Evolutionary conservation across 371 early-diverging fungal genomes (phyloP), one percentile per base, ranked within the genome.

Genomic region (Saksenaea vasiformis): DNA sequence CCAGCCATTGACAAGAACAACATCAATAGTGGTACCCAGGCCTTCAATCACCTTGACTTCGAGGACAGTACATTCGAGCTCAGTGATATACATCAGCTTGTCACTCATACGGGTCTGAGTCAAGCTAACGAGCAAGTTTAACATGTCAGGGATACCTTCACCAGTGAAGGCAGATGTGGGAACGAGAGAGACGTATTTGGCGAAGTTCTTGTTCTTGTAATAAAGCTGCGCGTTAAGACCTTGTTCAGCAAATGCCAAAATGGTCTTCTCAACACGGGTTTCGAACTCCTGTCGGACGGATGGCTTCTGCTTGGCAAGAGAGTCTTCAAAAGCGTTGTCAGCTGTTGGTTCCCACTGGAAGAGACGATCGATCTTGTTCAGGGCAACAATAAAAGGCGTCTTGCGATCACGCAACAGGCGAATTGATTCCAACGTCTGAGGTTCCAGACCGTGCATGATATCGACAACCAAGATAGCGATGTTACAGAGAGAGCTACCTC

Each of bases 31-130:
- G 0, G 97, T 97, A 67, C 99, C 99, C 58, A 95, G 88, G 67
- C 99, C 99, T 84, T 99, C 99, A 72, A 98, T 92, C n/a, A 98
- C 97, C 87, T 99, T 99, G 68, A 99, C 99, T 88, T 99, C 99
- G 59, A 99, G 83, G 54, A 99, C 98, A 22, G 99, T 99, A 86
- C 98, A 98, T 85, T 99, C 98, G 17, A 99, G 85, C 74, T 95
- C 95, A 11, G 95, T 92, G 58, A 95, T 83, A 73, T 98, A 99
- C 95, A 96, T 99, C 60, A 99, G 86, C 68, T 92, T 84, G 58
- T 95, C 93, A 38, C 93, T 91, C 98, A 99, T 95, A 67, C 97
- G 91, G 53, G 88, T 89, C 82, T 99, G 98, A 1, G 98, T 96
- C 76, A 99, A 86, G 70, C 92, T 84, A 57, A 99, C 86, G 61